Conservation (phyloP, 176 grass and related monocot genomes). For the Cenchrus purpureus region DNA sequence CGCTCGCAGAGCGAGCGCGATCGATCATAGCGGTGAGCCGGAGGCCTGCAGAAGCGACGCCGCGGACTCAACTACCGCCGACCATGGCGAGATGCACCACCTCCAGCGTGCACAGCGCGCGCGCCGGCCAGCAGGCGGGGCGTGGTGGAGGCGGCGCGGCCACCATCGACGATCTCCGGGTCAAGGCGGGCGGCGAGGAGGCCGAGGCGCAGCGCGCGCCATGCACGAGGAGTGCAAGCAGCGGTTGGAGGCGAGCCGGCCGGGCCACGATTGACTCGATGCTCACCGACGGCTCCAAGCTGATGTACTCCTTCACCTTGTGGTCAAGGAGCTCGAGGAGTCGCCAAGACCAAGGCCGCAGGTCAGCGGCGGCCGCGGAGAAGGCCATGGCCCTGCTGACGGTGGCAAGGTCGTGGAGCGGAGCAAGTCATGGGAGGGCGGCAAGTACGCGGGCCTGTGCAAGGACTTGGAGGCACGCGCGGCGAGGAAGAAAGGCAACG, state of each 20-base stretch:
- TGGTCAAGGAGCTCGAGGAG: slow-evolving; percentile 91
- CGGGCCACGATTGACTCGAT: slow-evolving; percentile 73
- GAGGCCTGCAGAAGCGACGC: slow-evolving; percentile 93
- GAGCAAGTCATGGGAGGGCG: slow-evolving; percentile 52
- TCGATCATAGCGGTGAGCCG: slow-evolving; percentile 89
- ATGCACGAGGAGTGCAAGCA: slow-evolving; percentile 68
- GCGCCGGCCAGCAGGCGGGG: slow-evolving; percentile 42
- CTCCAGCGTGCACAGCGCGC: slow-evolving; percentile 60
- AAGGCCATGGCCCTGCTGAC: slow-evolving; percentile 83
- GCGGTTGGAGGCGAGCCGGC: slow-evolving; percentile 68
- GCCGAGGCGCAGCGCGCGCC: slow-evolving; percentile 56
- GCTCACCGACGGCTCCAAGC: slow-evolving; percentile 85
- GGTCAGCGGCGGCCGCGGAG: slow-evolving; percentile 63
- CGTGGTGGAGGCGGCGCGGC: slow-evolving; percentile 57
- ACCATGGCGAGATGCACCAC: slow-evolving; percentile 77
- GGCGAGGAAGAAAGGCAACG: slow-evolving; percentile 75
- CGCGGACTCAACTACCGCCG: slow-evolving; percentile 70
- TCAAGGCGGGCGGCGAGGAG: slow-evolving; percentile 61
- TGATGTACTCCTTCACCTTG: slow-evolving; percentile 96
- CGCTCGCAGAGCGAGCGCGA: slow-evolving; percentile 78
- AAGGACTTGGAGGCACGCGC: slow-evolving; percentile 69
- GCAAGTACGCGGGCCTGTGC: slow-evolving; percentile 57
- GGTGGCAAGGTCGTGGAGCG: slow-evolving; percentile 73
- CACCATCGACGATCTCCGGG: slow-evolving; percentile 64
- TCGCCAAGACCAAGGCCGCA: slow-evolving; percentile 56